A percentile compares a stretch with the other conserved stretches of the same genome.
phyloP scores from a whole-genome alignment of 164 flowering plant genomes.

The Buxus sempervirens region DNA sequence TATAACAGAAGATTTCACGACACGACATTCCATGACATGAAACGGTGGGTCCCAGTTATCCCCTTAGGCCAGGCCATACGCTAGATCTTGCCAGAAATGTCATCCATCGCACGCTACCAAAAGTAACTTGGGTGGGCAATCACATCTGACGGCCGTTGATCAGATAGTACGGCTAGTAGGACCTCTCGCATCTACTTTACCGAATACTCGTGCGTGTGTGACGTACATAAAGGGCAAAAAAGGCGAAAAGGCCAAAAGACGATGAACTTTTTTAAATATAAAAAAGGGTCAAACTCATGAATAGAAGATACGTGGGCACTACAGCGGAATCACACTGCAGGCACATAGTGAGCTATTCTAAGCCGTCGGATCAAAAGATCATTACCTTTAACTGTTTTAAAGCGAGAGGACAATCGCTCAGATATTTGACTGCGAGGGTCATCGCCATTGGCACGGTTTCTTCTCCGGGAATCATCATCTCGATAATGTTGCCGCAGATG shows the following conservation, averaged over 20 bases:
- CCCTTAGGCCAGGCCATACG: too few species aligned
- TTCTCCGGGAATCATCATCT: conserved; percentile 99
- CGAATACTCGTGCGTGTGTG: conserved; percentile 2
- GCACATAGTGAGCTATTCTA: not conserved
- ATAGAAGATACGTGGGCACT: not conserved
- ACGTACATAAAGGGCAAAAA: too few species aligned
- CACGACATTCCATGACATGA: too few species aligned
- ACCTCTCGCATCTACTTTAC: not conserved
- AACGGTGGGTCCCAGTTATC: too few species aligned
- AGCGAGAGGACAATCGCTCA: conserved; percentile 66
- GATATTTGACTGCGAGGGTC: conserved; percentile 86
- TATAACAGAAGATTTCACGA: too few species aligned
- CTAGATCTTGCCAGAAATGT: too few species aligned
- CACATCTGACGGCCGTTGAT: not conserved
- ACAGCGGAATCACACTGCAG: not conserved
- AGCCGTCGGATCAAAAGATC: conserved; percentile 5
- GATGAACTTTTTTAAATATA: too few species aligned
- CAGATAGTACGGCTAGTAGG: not conserved
- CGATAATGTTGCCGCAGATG: conserved; percentile 64
- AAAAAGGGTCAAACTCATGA: not conserved
- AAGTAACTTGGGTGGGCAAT: not conserved
- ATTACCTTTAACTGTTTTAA: conserved; percentile 56
- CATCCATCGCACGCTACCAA: too few species aligned
- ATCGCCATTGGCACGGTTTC: conserved; percentile 80
- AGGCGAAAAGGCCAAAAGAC: too few species aligned